Percentiles rank a stretch among this genome's conserved stretches.
These are phyloP conservation scores for Pogostemon cablin DNA, from an alignment of 257 asterid genomes.

Conservation along the genomic window DNA sequence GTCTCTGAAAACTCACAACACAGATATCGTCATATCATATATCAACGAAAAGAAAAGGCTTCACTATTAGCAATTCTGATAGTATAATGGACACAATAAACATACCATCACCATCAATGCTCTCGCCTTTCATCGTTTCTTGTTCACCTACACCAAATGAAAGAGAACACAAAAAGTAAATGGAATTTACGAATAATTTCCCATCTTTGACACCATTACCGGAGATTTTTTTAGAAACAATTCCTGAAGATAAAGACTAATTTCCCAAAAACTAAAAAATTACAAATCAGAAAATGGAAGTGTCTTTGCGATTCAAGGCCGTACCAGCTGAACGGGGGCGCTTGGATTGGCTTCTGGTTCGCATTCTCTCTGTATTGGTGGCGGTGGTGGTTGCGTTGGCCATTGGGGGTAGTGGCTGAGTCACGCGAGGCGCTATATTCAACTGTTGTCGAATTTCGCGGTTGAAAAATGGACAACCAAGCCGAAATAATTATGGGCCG, in stretches of 20 bases:
- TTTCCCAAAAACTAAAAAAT: conserved; percentile 16
- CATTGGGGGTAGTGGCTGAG: background rate
- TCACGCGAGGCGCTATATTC: conserved; percentile 30
- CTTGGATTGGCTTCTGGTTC: conserved; percentile 63
- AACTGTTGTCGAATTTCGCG: conserved; percentile 37
- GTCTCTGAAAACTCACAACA: conserved; percentile 54
- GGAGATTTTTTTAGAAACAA: background rate
- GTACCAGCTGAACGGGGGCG: conserved; percentile 49
- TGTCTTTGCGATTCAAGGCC: conserved; percentile 18
- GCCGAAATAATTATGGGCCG: conserved; percentile 21
- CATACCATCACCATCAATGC: conserved; percentile 57
- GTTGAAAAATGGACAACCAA: conserved; percentile 31
- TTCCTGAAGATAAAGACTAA: conserved; percentile 3
- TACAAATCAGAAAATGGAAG: background rate
- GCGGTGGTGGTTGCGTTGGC: background rate
- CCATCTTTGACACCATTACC: background rate
- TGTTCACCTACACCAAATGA: conserved; percentile 45
- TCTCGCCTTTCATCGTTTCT: conserved; percentile 38
- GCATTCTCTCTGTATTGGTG: conserved; percentile 42
- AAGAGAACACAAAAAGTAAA: background rate
- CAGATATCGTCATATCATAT: conserved; percentile 1
- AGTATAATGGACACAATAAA: conserved; percentile 13
- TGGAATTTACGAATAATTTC: background rate
- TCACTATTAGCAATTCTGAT: background rate
- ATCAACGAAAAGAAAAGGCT: conserved; percentile 19